These are phyloP conservation scores for Moniliophthora roreri DNA, from an alignment of 1,284 basidiomycete species.

Conservation along the genomic window DNA sequence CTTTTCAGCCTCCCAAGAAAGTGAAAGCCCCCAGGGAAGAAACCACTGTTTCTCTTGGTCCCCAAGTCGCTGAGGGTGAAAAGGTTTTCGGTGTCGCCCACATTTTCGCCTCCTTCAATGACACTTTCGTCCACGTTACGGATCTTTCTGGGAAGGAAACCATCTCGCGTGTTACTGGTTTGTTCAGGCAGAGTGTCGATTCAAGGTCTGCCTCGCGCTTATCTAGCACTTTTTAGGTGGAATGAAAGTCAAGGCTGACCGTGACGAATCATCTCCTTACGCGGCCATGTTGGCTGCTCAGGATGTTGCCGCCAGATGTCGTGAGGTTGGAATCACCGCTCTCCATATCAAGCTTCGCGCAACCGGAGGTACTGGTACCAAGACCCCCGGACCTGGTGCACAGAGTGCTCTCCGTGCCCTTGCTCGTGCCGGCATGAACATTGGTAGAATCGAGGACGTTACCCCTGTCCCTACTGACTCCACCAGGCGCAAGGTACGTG, in stretches of 20 bases:
- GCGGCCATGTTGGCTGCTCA: constrained; percentile 99
- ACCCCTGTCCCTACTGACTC: constrained; percentile 98
- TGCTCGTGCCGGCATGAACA: constrained; percentile 98
- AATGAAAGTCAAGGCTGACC: constrained; percentile 99
- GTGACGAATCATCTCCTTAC: constrained; percentile 99
- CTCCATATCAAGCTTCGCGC: constrained; percentile 98
- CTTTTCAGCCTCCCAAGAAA: constrained; percentile 72
- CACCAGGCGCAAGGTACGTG: constrained; percentile 88
- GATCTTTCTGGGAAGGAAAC: constrained; percentile 99
- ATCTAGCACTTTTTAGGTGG: constrained; percentile 52
- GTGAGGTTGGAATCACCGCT: constrained; percentile 98
- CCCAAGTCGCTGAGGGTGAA: constrained; percentile 93
- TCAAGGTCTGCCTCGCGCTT: not conserved
- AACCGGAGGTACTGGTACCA: constrained; percentile 97
- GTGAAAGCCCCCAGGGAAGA: constrained; percentile 78
- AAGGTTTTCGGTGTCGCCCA: constrained; percentile 95
- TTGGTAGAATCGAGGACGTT: constrained; percentile 97
- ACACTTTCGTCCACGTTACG: constrained; percentile 99
- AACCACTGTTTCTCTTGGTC: constrained; percentile 85
- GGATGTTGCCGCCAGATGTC: constrained; percentile 95
- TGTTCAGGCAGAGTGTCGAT: no score
- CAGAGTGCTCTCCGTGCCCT: constrained; percentile 98
- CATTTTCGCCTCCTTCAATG: constrained; percentile 98
- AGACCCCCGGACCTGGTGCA: constrained; percentile 98
- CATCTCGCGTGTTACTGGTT: constrained; percentile 96